Percentiles rank a stretch among this genome's conserved stretches.
Conservation (phyloP, 306 rosid species). For the Begonia peltatifolia region DNA sequence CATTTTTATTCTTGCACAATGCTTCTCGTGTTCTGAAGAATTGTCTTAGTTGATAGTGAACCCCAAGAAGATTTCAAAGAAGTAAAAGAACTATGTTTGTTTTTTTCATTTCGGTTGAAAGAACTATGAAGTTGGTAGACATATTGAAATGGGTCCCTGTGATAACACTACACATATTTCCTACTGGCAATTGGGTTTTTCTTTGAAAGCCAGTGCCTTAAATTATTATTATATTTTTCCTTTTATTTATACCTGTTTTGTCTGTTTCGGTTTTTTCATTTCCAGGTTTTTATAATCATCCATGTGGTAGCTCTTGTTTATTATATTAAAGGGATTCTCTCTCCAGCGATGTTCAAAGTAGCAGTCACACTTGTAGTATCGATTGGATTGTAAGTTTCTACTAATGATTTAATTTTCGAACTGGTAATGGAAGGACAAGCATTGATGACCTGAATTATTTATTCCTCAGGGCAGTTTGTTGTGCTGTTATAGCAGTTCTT, state of each 20-base stretch:
- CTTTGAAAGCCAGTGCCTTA: too few species aligned
- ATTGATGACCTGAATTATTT: conserved; percentile 16
- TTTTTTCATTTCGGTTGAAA: too few species aligned
- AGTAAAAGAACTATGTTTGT: too few species aligned
- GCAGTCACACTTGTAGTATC: conserved; percentile 78
- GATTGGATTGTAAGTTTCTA: conserved; percentile 64
- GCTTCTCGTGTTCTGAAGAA: too few species aligned
- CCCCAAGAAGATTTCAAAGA: too few species aligned
- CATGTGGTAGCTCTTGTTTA: conserved; percentile 94
- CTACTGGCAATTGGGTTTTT: too few species aligned
- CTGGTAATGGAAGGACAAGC: conserved; percentile 4
- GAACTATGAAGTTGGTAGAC: too few species aligned
- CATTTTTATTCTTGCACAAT: too few species aligned
- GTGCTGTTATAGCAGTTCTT: conserved; percentile 63
- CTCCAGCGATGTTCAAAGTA: conserved; percentile 87
- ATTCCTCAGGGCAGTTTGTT: conserved; percentile 61
- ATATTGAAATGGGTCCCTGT: too few species aligned
- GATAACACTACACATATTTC: too few species aligned
- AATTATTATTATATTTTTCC: too few species aligned
- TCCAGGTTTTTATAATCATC: conserved; percentile 86
- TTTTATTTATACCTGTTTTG: conserved; percentile 10
- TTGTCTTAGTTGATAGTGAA: too few species aligned
- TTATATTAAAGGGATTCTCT: conserved; percentile 79
- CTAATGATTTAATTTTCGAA: neutral
- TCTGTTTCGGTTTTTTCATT: conserved; percentile 10